Conservation (phyloP, 306 rosid genomes). For the Arachis stenosperma region DNA sequence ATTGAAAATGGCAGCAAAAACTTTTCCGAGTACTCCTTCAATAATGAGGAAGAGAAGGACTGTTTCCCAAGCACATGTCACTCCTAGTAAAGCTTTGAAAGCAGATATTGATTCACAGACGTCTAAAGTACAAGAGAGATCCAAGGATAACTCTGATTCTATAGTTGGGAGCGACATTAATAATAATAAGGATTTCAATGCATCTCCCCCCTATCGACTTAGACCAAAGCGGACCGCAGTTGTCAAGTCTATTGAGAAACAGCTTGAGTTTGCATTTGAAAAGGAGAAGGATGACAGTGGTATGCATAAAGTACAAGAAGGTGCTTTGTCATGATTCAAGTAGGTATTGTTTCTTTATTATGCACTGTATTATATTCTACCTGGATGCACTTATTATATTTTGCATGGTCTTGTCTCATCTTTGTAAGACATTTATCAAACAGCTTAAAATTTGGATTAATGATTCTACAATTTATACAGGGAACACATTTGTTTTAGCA, state of each 20-base stretch:
- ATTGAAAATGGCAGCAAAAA: slow-evolving; percentile 81
- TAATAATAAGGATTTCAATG: slow-evolving; percentile 68
- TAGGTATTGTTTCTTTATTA: slow-evolving; percentile 28
- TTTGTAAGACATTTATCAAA: too few species aligned
- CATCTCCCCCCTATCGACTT: slow-evolving; percentile 91
- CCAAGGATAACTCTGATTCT: slow-evolving; percentile 45
- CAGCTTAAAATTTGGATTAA: too few species aligned
- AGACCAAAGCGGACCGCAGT: slow-evolving; percentile 79
- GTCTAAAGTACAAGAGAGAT: slow-evolving; percentile 48
- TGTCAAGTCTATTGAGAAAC: slow-evolving; percentile 89
- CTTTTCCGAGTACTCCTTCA: slow-evolving; percentile 91
- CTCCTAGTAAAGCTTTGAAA: slow-evolving; percentile 49
- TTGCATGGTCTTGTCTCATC: too few species aligned
- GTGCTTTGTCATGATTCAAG: slow-evolving; percentile 46
- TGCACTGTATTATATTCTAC: slow-evolving; percentile 13
- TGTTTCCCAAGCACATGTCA: slow-evolving; percentile 42
- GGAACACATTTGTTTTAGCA: too few species aligned
- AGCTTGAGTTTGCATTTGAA: slow-evolving; percentile 79
- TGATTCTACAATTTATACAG: too few species aligned
- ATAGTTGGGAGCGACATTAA: slow-evolving; percentile 47
- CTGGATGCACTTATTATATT: too few species aligned
- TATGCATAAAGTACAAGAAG: slow-evolving; percentile 44
- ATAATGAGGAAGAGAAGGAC: slow-evolving; percentile 78
- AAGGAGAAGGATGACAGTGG: slow-evolving; percentile 58
- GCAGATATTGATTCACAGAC: slow-evolving; percentile 44